phyloP scores from a whole-genome alignment of 805 yeast species.

The Maudiozyma barnettii region DNA sequence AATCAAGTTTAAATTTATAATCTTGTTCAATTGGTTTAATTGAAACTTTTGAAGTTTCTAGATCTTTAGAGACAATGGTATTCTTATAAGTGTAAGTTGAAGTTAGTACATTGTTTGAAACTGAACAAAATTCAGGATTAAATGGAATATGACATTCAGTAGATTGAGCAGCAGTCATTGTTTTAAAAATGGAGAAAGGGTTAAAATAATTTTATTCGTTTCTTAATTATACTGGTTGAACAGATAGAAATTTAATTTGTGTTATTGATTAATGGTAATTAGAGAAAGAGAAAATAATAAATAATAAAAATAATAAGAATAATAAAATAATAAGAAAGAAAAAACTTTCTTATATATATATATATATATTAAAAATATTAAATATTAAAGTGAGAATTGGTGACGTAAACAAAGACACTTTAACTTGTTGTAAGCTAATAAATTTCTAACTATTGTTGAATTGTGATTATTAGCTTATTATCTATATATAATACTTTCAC shows the following conservation, averaged over 20 bases:
- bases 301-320: too few relatives aligned
- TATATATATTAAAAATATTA: too few relatives aligned
- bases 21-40: constrained; percentile 62
- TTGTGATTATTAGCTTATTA: too few relatives aligned
- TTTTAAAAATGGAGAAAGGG: not conserved
- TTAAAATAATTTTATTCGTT: too few relatives aligned
- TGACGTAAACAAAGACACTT: too few relatives aligned
- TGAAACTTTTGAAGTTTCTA: constrained; percentile 38
- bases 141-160: constrained; percentile 1
- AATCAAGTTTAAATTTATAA: constrained; percentile 79
- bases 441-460: too few relatives aligned
- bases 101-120: constrained; percentile 2
- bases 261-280: not conserved
- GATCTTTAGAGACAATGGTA: constrained; percentile 39
- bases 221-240: not conserved
- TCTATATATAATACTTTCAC: too few relatives aligned
- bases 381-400: too few relatives aligned
- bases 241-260: not conserved
- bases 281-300: not conserved
- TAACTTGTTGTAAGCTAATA: too few relatives aligned
- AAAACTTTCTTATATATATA: too few relatives aligned
- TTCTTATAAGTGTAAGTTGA: constrained; percentile 8
- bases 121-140: constrained; percentile 5
- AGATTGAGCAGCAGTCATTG: constrained; percentile 2
- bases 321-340: too few relatives aligned